Conservation (phyloP, 1,284 basidiomycete species). For the Ustilago trichophora region DNA sequence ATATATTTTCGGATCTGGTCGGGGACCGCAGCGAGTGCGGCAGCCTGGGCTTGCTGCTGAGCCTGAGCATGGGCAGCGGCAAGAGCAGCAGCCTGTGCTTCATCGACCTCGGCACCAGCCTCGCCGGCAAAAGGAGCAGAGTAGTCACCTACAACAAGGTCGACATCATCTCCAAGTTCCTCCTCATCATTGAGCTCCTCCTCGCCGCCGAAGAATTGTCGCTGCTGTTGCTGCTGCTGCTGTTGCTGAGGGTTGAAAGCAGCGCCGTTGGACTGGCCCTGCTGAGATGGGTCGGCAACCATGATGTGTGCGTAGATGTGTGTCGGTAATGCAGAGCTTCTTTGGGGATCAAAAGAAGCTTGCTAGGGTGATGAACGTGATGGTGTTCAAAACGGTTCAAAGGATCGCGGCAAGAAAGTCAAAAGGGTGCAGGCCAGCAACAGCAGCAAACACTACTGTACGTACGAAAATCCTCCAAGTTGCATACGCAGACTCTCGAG, state of each 20-base stretch:
- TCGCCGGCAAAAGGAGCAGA: constrained; percentile 22
- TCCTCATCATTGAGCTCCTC: constrained; percentile 52
- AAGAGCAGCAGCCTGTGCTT: constrained; percentile 48
- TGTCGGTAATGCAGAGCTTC: constrained; percentile 20
- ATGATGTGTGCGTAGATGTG: constrained; percentile 10
- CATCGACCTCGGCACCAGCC: constrained; percentile 38
- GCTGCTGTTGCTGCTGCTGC: constrained; percentile 48
- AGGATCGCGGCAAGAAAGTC: not conserved
- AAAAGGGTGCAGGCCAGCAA: constrained; percentile 2
- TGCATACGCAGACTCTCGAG: no score
- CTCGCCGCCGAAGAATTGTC: constrained; percentile 50
- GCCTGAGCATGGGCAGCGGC: constrained; percentile 57
- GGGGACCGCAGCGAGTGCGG: constrained; percentile 61
- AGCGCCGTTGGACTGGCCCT: constrained; percentile 35
- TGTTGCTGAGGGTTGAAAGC: constrained; percentile 31
- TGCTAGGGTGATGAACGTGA: constrained; percentile 11
- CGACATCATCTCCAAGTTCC: constrained; percentile 54
- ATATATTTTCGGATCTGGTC: constrained; percentile 66
- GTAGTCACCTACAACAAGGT: constrained; percentile 51
- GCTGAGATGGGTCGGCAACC: constrained; percentile 33
- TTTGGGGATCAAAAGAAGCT: constrained; percentile 37
- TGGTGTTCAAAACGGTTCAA: not conserved
- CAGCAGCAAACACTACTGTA: no score
- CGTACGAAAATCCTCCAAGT: no score
- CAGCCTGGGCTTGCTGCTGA: constrained; percentile 55